A percentile compares a stretch with the other conserved stretches of the same genome.
phyloP scores from a whole-genome alignment of 768 basidiomycete genomes.

The Lactarius trivialis region DNA sequence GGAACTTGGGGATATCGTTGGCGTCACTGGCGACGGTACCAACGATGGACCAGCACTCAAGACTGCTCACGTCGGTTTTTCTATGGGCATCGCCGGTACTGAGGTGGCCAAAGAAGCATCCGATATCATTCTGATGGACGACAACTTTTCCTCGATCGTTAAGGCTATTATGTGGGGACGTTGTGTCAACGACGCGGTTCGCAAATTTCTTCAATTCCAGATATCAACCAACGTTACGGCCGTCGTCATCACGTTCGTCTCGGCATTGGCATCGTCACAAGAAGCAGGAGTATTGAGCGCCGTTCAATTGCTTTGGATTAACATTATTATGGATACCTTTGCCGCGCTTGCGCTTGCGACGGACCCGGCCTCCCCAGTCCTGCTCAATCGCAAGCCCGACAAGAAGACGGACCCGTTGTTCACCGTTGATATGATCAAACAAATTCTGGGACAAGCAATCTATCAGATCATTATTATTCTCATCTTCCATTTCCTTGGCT shows the following conservation, averaged over 20 bases:
- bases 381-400: slow-evolving; percentile 88
- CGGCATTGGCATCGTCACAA: slow-evolving; percentile 70
- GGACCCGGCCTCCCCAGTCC: slow-evolving; percentile 77
- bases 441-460: slow-evolving; percentile 82
- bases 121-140: slow-evolving; percentile 97
- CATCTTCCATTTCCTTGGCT: slow-evolving; percentile 83
- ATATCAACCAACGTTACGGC: slow-evolving; percentile 93
- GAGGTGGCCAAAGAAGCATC: slow-evolving; percentile 99
- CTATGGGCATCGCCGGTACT: slow-evolving; percentile 93
- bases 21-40: slow-evolving; percentile 96
- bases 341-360: slow-evolving; percentile 97
- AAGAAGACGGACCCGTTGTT: slow-evolving; percentile 85
- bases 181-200: slow-evolving; percentile 95
- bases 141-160: slow-evolving; percentile 93
- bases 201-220: slow-evolving; percentile 97
- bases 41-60: slow-evolving; percentile 97
- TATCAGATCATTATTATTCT: slow-evolving; percentile 84
- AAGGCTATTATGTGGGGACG: slow-evolving; percentile 99
- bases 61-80: slow-evolving; percentile 94
- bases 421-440: slow-evolving; percentile 92
- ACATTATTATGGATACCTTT: slow-evolving; percentile 98
- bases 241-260: slow-evolving; percentile 87
- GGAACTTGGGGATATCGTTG: slow-evolving; percentile 81
- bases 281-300: slow-evolving; percentile 88
- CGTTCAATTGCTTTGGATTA: slow-evolving; percentile 97